Percentiles rank a stretch among this genome's conserved stretches.
These are phyloP conservation scores for Eurotiales sp. DNA, from an alignment of 2,329 filamentous ascomycete species.

Conservation along the genomic window DNA sequence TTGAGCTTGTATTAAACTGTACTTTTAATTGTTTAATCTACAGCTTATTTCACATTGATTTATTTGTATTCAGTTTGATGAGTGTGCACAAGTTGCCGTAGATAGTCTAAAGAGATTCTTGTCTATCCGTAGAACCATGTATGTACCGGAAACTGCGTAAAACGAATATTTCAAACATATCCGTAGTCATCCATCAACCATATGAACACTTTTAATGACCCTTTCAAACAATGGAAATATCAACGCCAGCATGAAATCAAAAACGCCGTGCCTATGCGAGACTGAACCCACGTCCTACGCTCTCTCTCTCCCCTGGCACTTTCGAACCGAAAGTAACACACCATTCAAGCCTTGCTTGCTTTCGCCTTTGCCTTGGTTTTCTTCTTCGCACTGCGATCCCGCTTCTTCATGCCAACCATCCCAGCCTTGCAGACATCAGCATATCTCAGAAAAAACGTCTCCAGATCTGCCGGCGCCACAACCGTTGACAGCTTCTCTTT, in stretches of 20 bases:
- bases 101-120: too few species aligned
- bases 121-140: too few species aligned
- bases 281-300: not conserved
- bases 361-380: conserved; percentile 68
- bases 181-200: too few species aligned
- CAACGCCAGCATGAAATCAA: not conserved
- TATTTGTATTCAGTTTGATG: too few species aligned
- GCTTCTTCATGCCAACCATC: conserved; percentile 86
- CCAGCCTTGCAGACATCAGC: conserved; percentile 86
- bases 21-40: not conserved
- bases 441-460: conserved; percentile 77
- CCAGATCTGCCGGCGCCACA: conserved; percentile 70
- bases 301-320: not conserved
- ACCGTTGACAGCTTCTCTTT: conserved; percentile 78
- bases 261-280: conserved; percentile 7
- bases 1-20: not conserved
- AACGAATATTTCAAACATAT: too few species aligned
- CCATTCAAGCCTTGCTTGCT: conserved; percentile 28
- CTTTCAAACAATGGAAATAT: not conserved
- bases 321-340: not conserved
- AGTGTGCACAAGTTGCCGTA: too few species aligned
- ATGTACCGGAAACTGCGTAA: too few species aligned
- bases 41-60: not conserved
- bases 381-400: conserved; percentile 74
- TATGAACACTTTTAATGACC: not conserved